phyloP scores from a whole-genome alignment of 1,284 basidiomycete species.

The Tranzscheliella williamsii region DNA sequence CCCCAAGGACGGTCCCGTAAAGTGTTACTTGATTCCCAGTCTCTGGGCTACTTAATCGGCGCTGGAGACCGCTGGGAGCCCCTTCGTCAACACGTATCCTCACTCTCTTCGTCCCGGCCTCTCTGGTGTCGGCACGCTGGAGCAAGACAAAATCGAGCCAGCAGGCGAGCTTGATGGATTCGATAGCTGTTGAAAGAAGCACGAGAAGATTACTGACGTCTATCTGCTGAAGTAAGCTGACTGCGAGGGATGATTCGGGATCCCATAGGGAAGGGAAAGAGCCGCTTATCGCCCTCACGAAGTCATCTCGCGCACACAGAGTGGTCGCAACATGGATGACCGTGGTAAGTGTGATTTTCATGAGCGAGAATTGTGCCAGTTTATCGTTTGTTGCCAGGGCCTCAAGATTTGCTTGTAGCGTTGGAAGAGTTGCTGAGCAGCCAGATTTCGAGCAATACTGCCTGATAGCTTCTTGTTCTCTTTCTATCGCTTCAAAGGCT shows the following conservation, averaged over 20 bases:
- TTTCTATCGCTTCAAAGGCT: conserved; percentile 10
- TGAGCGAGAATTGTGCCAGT: too few species aligned
- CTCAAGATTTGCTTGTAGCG: too few species aligned
- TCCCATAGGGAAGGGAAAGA: conserved; percentile 26
- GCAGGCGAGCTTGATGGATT: conserved; percentile 14
- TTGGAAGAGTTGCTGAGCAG: too few species aligned
- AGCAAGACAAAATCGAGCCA: conserved; percentile 15
- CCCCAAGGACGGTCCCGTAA: too few species aligned
- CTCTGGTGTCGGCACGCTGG: not conserved
- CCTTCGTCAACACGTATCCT: not conserved
- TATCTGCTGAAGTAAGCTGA: conserved; percentile 4
- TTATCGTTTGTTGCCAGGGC: too few species aligned
- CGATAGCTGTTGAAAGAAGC: conserved; percentile 7
- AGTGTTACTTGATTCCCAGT: too few species aligned
- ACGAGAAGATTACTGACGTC: conserved; percentile 10
- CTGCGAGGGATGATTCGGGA: conserved; percentile 17
- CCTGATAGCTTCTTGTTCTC: too few species aligned
- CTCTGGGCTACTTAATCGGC: not conserved
- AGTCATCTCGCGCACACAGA: conserved; percentile 8
- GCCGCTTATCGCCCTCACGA: conserved; percentile 16
- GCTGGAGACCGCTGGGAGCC: not conserved
- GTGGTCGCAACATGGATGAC: conserved; percentile 11
- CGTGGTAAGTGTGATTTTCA: conserved; percentile 15
- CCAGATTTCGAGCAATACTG: too few species aligned
- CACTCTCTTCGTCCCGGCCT: not conserved